phyloP scores from a whole-genome alignment of 2,329 filamentous ascomycete species.

The Fusarium sp. region DNA sequence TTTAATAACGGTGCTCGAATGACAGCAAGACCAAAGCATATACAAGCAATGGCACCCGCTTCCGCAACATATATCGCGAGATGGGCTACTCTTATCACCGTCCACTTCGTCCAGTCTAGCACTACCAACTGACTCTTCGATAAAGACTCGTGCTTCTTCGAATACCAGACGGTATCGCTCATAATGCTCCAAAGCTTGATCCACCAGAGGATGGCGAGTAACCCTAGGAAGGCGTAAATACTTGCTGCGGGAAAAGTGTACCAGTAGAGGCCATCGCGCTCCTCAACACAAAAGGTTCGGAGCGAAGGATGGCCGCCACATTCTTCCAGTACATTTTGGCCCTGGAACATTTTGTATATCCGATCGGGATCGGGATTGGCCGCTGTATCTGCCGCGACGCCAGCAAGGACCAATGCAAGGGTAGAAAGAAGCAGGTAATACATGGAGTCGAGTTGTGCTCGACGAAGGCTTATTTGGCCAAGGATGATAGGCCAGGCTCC shows the following conservation, averaged over 20 bases:
- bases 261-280: slow-evolving; percentile 12
- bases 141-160: background rate
- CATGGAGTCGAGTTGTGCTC: slow-evolving; percentile 7
- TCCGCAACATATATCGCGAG: background rate
- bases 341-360: slow-evolving; percentile 12
- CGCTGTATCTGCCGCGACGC: background rate
- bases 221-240: slow-evolving; percentile 9
- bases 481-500: slow-evolving; percentile 27
- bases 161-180: background rate
- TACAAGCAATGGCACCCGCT: slow-evolving; percentile 1
- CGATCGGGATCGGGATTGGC: background rate
- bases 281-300: slow-evolving; percentile 15
- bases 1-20: background rate
- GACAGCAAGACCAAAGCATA: background rate
- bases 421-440: slow-evolving; percentile 19
- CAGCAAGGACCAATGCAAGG: background rate
- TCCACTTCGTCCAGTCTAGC: background rate
- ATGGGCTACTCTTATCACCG: fast-evolving
- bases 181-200: background rate
- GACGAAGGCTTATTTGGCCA: background rate
- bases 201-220: slow-evolving; percentile 19
- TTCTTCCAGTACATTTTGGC: background rate
- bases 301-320: slow-evolving; percentile 23
- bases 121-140: background rate
- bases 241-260: slow-evolving; percentile 13